These are phyloP conservation scores for Auricularia sp. DNA, from an alignment of 768 basidiomycete genomes.

Conservation along the genomic window DNA sequence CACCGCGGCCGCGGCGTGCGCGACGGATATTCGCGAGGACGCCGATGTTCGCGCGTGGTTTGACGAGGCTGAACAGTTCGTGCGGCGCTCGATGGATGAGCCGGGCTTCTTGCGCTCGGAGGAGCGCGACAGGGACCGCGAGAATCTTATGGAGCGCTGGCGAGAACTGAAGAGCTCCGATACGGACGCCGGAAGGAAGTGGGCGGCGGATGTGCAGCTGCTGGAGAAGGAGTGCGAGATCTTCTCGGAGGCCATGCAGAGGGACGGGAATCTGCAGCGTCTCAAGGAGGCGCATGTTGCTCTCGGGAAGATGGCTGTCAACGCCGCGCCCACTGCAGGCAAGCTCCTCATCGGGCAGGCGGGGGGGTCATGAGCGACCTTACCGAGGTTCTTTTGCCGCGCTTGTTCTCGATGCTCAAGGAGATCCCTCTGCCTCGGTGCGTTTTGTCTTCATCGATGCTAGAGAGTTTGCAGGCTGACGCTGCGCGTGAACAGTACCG, in stretches of 20 bases:
- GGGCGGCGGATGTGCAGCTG: slow-evolving; percentile 39
- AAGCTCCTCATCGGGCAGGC: slow-evolving; percentile 46
- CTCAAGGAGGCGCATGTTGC: slow-evolving; percentile 38
- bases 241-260: slow-evolving; percentile 36
- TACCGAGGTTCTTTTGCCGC: slow-evolving; percentile 70
- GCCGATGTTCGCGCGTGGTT: slow-evolving; percentile 43
- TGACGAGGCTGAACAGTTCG: slow-evolving; percentile 40
- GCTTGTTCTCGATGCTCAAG: slow-evolving; percentile 39
- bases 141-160: slow-evolving; percentile 45
- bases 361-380: slow-evolving; percentile 72
- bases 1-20: slow-evolving; percentile 31
- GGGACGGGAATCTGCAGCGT: slow-evolving; percentile 41
- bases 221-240: slow-evolving; percentile 36
- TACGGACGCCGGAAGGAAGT: slow-evolving; percentile 34
- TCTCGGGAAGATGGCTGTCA: slow-evolving; percentile 41
- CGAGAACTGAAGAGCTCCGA: slow-evolving; percentile 35
- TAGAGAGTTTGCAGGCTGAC: no score
- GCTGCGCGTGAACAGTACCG: slow-evolving; percentile 36
- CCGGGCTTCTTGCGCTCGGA: slow-evolving; percentile 45
- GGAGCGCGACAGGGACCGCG: slow-evolving; percentile 29
- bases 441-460: slow-evolving; percentile 6
- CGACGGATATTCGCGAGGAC: slow-evolving; percentile 44
- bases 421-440: slow-evolving; percentile 64
- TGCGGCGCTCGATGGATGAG: slow-evolving; percentile 38
- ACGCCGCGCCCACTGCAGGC: slow-evolving; percentile 27